Base-by-base conservation (phyloP, 148 eudicot genomes). In the Dysphania ambrosioides region DNA sequence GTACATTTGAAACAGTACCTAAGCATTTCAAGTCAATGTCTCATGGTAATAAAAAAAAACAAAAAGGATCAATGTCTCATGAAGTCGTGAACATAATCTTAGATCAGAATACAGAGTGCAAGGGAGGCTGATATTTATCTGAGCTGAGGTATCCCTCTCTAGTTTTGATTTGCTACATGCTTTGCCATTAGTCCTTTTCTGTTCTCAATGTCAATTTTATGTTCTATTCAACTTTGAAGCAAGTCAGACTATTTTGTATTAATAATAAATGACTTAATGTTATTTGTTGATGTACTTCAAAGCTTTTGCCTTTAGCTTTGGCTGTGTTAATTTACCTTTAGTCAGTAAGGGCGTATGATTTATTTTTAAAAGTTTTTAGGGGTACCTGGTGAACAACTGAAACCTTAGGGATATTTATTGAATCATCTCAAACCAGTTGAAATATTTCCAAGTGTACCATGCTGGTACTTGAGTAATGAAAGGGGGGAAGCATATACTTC, bases 81-180 rank as follows among this genome's bases (percentile, higher is more conserved):
- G n/a, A n/a, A n/a, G n/a, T n/a, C n/a, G n/a, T n/a, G 51, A n/a
- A 12, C 23, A 32, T 61, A 6, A 36, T 59, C 30, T 74, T 74
- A 35, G 36, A 29, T 59, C 72, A 51, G 60, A 30, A 51, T 29
- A 16, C 16, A 51, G 29, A 67, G 71, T 67, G 71, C 55, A 42
- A 15, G 55, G 23, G 71, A 51, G 35, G 49, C 18, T 49, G 40
- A 60, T 3, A 8, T 51, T 2, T 49, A 0, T 40, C 62, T 34
- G 23, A 68, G 38, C 55, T 61, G 70, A 49, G 70, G 75, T 71
- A 34, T 27, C 23, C 24, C 51, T 26, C 55, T 32, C 32, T n/a
- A n/a, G n/a, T n/a, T 60, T 38, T 70, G 10, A 68, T 16, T 60
- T 69, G 18, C 40, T 72, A 18, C n/a, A 7, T 8, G 59, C 24